These are phyloP conservation scores for Malassezia globosa DNA, from an alignment of 1,284 basidiomycete species.

Conservation along the genomic window DNA sequence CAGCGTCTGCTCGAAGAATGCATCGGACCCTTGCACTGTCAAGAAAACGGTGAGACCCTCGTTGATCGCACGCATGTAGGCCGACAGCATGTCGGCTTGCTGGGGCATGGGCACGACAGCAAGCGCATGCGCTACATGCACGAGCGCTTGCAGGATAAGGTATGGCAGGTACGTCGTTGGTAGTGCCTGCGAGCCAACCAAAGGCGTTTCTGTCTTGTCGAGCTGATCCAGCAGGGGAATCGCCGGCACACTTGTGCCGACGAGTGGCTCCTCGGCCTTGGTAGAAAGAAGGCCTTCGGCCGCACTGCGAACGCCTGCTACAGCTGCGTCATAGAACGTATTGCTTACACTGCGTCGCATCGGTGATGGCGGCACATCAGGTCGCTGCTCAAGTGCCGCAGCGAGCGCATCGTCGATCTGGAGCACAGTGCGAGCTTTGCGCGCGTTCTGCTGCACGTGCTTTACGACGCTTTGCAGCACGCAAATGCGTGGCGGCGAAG, in stretches of 20 bases:
- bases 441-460: slow-evolving; percentile 19
- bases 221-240: slow-evolving; percentile 43
- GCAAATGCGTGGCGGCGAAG: slow-evolving; percentile 9
- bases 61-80: slow-evolving; percentile 76
- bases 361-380: slow-evolving; percentile 18
- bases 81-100: slow-evolving; percentile 60
- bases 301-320: slow-evolving; percentile 19
- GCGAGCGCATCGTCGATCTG: slow-evolving; percentile 20
- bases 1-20: slow-evolving; percentile 72
- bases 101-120: slow-evolving; percentile 45
- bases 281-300: slow-evolving; percentile 15
- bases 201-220: slow-evolving; percentile 70
- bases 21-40: slow-evolving; percentile 73
- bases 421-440: slow-evolving; percentile 21
- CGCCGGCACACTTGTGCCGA: slow-evolving; percentile 24
- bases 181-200: slow-evolving; percentile 60
- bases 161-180: slow-evolving; percentile 69
- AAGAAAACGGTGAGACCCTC: slow-evolving; percentile 79
- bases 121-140: slow-evolving; percentile 77
- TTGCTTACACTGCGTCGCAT: slow-evolving; percentile 17
- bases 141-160: slow-evolving; percentile 74
- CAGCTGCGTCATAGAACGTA: slow-evolving; percentile 36
- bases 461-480: slow-evolving; percentile 34
- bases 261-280: slow-evolving; percentile 22
- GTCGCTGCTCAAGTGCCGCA: slow-evolving; percentile 4